Percentiles rank a stretch among this genome's conserved stretches.
These are phyloP conservation scores for Ochetophila trinervis DNA, from an alignment of 306 rosid genomes.

Conservation along the genomic window DNA sequence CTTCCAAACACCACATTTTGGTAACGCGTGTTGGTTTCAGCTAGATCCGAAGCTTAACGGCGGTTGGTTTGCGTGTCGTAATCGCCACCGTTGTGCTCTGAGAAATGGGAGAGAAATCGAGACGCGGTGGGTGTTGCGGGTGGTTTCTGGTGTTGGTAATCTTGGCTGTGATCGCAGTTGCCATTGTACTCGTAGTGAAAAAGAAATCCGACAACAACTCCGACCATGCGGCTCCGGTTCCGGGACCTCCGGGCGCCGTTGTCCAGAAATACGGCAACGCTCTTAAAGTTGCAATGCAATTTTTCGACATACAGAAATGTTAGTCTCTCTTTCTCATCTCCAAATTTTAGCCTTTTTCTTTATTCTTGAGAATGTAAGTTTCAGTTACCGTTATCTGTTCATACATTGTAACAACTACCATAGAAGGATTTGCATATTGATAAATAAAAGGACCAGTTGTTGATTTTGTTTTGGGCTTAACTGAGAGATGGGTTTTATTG, in stretches of 20 bases:
- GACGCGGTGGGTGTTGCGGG: conserved; percentile 55
- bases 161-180: conserved; percentile 60
- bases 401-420: background rate
- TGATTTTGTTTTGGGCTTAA: background rate
- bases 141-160: conserved; percentile 64
- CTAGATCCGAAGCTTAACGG: conserved; percentile 34
- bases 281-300: conserved; percentile 67
- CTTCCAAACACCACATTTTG: conserved; percentile 19
- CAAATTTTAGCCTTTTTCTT: background rate
- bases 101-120: conserved; percentile 60
- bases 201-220: conserved; percentile 39
- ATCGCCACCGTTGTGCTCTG: conserved; percentile 1
- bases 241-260: conserved; percentile 79
- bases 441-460: background rate
- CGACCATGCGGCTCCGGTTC: conserved; percentile 52
- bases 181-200: conserved; percentile 38
- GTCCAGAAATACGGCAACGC: conserved; percentile 62
- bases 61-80: background rate
- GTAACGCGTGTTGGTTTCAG: conserved; percentile 8
- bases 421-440: too few relatives aligned
- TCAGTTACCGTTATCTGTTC: background rate
- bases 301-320: conserved; percentile 94
- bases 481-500: conserved; percentile 6
- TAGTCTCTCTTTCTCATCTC: conserved; percentile 1
- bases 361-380: background rate